Base-by-base conservation (phyloP, 1,284 basidiomycete genomes). In the Rhodotorula sp. region DNA sequence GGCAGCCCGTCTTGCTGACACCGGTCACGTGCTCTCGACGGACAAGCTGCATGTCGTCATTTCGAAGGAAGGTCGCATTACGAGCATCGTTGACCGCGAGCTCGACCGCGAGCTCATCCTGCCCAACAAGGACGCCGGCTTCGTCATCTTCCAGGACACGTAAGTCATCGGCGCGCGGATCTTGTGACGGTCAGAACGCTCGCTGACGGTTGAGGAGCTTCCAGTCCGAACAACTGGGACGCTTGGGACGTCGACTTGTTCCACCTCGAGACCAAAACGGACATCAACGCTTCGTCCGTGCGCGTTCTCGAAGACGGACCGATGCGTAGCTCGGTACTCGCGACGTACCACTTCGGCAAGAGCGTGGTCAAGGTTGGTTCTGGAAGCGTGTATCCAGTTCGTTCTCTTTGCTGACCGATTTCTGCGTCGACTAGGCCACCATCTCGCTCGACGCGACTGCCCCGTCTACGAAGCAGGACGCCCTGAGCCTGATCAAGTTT, bases 361-460 rank as follows among this genome's bases (percentile, higher is more conserved):
- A 96, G 92, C 76, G 88, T 84, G 6, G 89, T 97, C 74, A 84
- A 84, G 63, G 84, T 93, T 43, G 87, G 71, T 48, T 16, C 5
- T 8, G 23, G 23, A 26, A 52, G 14, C 21, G n/a, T 1, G 2
- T 29, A 26, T 14, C 21, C 3, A n/a, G n/a, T 14, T 34, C 39
- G 20, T 21, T n/a, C 21, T 57, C 29, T 18, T 58, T 0, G 3
- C 20, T 61, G 52, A 61, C 43, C 2, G 10, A 12, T 12, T 39
- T 15, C 39, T 59, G 16, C 43, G 26, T 48, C 7, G n/a, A 4
- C 49, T 65, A 79, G 78, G 73, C 78, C 10, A 77, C 67, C 23
- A 93, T 97, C 64, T 93, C 92, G 10, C 82, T 97, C 74, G 91
- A 95, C 81, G 91, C 92, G 1, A 86, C 91, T 48, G 80, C 88